Percentiles rank a stretch among this genome's conserved stretches.
Evolutionary conservation across 2,329 filamentous ascomycete species (phyloP).

Genomic region (Apiospora saccharicola): DNA sequence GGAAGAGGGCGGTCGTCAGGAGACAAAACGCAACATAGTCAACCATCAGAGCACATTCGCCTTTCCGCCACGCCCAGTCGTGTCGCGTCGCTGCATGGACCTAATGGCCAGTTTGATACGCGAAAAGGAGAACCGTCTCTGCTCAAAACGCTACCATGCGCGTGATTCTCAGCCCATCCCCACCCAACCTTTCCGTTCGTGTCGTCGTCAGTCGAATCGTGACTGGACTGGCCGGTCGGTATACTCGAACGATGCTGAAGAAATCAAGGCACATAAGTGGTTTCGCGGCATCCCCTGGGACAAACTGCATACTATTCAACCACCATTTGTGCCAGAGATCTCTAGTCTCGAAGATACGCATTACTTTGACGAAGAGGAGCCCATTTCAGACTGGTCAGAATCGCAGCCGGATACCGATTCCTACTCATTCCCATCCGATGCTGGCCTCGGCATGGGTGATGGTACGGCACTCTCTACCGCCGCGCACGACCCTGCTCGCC

Average conservation of each 20-base stretch:
- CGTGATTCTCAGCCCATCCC: slow-evolving; percentile 59
- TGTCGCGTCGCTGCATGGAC: slow-evolving; percentile 77
- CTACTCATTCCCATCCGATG: slow-evolving; percentile 23
- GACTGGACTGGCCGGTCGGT: slow-evolving; percentile 66
- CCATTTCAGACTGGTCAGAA: slow-evolving; percentile 69
- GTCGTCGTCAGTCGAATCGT: slow-evolving; percentile 38
- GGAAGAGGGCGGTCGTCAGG: slow-evolving; percentile 73
- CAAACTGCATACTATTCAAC: slow-evolving; percentile 71
- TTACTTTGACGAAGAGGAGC: slow-evolving; percentile 87
- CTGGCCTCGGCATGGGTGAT: background rate
- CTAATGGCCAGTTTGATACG: slow-evolving; percentile 77
- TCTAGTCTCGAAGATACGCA: slow-evolving; percentile 75
- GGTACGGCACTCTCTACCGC: background rate
- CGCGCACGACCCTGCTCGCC: background rate
- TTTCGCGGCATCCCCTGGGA: slow-evolving; percentile 84
- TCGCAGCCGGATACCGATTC: slow-evolving; percentile 44
- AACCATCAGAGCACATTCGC: slow-evolving; percentile 73
- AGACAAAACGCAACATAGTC: slow-evolving; percentile 87
- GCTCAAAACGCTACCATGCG: slow-evolving; percentile 74
- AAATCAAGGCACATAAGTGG: slow-evolving; percentile 90
- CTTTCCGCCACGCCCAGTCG: slow-evolving; percentile 72
- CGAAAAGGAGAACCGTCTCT: slow-evolving; percentile 78
- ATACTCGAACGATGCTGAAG: slow-evolving; percentile 82
- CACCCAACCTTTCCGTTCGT: slow-evolving; percentile 30
- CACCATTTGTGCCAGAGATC: slow-evolving; percentile 83